Percentiles rank a stretch among this genome's conserved stretches.
phyloP scores from a whole-genome alignment of 2,329 filamentous ascomycete genomes.

The Pseudophaeomoniella oleicola region DNA sequence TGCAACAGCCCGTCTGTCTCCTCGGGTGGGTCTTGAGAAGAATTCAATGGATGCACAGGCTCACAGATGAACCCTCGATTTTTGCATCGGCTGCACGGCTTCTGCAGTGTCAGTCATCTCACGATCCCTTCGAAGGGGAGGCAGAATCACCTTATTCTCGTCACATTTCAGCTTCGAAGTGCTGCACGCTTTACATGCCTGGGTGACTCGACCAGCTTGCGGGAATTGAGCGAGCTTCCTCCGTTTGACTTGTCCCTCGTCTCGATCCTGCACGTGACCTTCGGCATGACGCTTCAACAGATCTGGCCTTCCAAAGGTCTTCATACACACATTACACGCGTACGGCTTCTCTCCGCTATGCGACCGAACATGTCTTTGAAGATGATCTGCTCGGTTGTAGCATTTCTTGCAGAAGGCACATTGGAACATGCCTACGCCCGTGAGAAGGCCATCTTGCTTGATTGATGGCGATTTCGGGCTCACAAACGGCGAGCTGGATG shows the following conservation, averaged over 20 bases:
- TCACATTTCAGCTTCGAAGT: slow-evolving; percentile 38
- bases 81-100: slow-evolving; percentile 37
- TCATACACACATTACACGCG: slow-evolving; percentile 17
- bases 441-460: background rate
- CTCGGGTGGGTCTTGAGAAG: no score
- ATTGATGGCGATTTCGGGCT: background rate
- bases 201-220: slow-evolving; percentile 24
- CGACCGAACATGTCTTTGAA: slow-evolving; percentile 38
- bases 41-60: background rate
- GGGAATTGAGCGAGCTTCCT: slow-evolving; percentile 4
- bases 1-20: background rate
- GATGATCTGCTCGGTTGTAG: slow-evolving; percentile 38
- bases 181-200: slow-evolving; percentile 38
- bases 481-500: background rate
- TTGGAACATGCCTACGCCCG: slow-evolving; percentile 13
- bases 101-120: no score
- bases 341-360: slow-evolving; percentile 22
- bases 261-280: slow-evolving; percentile 19
- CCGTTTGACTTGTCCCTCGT: slow-evolving; percentile 13
- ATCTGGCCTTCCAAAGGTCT: slow-evolving; percentile 23
- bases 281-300: slow-evolving; percentile 30
- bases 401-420: slow-evolving; percentile 37
- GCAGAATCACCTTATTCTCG: no score
- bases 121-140: no score
- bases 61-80: slow-evolving; percentile 24